Conservation (phyloP, 345 rosid genomes). For the Hibiscus mutabilis region DNA sequence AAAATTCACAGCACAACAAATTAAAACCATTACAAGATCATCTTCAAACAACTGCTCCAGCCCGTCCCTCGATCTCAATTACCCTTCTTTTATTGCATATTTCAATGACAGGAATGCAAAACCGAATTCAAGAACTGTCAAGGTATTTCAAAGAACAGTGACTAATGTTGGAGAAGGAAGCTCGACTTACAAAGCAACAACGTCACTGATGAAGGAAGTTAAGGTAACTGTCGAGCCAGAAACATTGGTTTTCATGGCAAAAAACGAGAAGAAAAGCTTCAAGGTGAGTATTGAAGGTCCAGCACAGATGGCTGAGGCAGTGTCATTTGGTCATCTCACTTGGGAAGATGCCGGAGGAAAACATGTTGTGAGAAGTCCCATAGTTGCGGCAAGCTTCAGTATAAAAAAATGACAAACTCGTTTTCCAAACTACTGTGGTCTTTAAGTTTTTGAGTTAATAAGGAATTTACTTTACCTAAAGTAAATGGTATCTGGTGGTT, state of each 20-base stretch:
- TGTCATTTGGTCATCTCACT: conserved; percentile 30
- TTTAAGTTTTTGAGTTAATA: no score
- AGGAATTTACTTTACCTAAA: no score
- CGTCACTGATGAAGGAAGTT: conserved; percentile 26
- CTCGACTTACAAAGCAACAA: conserved; percentile 25
- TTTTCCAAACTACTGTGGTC: no score
- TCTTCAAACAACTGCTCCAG: conserved; percentile 29
- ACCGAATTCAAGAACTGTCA: not conserved
- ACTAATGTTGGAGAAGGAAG: not conserved
- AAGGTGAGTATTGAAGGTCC: conserved; percentile 35
- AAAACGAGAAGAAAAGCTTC: conserved; percentile 36
- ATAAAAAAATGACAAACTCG: no score
- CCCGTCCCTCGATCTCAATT: conserved; percentile 43
- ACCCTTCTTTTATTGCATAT: conserved; percentile 51
- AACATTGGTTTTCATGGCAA: conserved; percentile 31
- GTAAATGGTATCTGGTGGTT: no score
- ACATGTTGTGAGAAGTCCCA: conserved; percentile 43
- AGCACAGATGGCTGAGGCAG: not conserved
- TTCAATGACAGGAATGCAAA: conserved; percentile 7
- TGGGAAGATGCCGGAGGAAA: conserved; percentile 43
- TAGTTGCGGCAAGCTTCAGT: conserved; percentile 25
- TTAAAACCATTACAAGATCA: conserved; percentile 38
- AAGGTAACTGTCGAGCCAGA: conserved; percentile 29
- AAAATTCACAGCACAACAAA: conserved; percentile 37
- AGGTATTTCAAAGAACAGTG: not conserved